Conservation (phyloP, 2,329 filamentous ascomycete species). For the Clonostachys rosea region DNA sequence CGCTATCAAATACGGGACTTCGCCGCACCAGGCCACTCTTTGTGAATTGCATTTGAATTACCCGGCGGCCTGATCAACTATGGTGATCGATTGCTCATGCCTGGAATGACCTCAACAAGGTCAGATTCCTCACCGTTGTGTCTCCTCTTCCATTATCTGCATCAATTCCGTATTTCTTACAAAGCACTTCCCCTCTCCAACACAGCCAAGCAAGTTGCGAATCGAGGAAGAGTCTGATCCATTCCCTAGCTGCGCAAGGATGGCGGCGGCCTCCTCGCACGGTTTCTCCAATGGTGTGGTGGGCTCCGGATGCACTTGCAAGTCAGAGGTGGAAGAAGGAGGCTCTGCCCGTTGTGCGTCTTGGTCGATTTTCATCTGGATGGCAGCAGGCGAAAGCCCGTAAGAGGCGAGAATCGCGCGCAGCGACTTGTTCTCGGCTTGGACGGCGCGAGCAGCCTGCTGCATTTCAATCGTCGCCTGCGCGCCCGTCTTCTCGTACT, state of each 20-base stretch:
- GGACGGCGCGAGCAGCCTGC: constrained; percentile 32
- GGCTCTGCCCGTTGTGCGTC: too few relatives aligned
- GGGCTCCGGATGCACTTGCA: too few relatives aligned
- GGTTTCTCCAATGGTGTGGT: too few relatives aligned
- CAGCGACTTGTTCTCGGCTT: constrained; percentile 1
- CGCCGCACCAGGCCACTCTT: too few relatives aligned
- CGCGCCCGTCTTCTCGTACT: constrained; percentile 41
- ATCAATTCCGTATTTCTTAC: background rate
- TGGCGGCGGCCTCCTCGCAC: background rate
- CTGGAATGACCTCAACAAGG: too few relatives aligned
- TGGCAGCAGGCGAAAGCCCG: too few relatives aligned
- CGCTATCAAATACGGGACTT: too few relatives aligned
- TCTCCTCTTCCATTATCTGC: background rate
- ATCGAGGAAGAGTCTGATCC: background rate
- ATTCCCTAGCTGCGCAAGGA: background rate
- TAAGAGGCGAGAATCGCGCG: constrained; percentile 1
- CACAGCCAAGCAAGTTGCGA: background rate
- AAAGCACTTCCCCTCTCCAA: background rate
- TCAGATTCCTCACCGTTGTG: background rate
- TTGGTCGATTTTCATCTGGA: too few relatives aligned
- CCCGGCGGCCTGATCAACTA: too few relatives aligned
- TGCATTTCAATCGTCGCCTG: constrained; percentile 50
- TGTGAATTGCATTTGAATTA: too few relatives aligned
- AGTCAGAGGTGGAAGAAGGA: too few relatives aligned
- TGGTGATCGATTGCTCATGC: too few relatives aligned